A percentile compares a stretch with the other conserved stretches of the same genome.
Evolutionary conservation across 495 filamentous ascomycete genomes (phyloP).

Genomic region (Lepidopterella palustris): DNA sequence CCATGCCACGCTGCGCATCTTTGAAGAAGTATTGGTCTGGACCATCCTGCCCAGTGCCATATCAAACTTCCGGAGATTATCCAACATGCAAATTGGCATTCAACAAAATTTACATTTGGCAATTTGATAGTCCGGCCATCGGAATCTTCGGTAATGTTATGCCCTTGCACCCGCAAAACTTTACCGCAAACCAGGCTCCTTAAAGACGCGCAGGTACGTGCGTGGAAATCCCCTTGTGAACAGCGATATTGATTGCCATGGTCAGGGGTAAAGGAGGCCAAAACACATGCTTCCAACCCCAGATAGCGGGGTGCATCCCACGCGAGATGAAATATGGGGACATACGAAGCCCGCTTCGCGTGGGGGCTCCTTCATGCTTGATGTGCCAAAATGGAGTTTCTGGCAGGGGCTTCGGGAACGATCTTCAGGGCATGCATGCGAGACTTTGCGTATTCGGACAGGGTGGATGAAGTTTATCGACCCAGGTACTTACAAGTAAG

Average conservation of each 20-base stretch:
- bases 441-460: neutral
- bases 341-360: neutral
- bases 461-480: neutral
- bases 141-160: neutral
- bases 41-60: neutral
- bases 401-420: neutral
- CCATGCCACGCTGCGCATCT: neutral
- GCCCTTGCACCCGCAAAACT: too few relatives aligned
- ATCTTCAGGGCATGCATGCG: neutral
- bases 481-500: neutral
- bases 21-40: neutral
- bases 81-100: neutral
- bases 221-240: neutral
- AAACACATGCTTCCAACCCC: neutral
- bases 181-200: conserved; percentile 3
- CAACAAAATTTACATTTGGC: neutral
- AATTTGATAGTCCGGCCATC: neutral
- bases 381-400: neutral
- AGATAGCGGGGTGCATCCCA: conserved; percentile 1
- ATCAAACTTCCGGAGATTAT: neutral
- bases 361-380: neutral
- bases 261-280: neutral
- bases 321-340: neutral
- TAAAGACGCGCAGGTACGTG: neutral
- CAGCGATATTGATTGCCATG: neutral